Percentiles rank a stretch among this genome's conserved stretches.
Conservation (phyloP, 2,329 filamentous ascomycete species). For the Rosellinia necatrix region DNA sequence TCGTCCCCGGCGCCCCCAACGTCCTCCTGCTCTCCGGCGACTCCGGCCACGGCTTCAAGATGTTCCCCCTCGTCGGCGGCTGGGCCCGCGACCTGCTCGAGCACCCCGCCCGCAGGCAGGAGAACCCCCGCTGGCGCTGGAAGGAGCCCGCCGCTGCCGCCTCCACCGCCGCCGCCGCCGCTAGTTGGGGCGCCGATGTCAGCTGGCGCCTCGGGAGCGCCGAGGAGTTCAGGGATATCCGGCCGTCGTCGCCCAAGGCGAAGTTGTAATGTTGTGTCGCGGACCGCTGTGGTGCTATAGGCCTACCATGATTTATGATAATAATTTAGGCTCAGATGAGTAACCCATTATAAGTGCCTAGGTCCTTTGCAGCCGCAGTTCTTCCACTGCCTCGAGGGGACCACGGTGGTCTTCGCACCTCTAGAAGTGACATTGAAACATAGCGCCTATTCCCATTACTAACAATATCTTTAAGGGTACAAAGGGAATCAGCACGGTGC, state of each 20-base stretch:
- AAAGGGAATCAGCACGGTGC: no score
- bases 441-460: no score
- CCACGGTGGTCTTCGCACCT: no score
- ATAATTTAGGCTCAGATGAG: no score
- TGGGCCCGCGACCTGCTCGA: constrained; percentile 56
- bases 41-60: constrained; percentile 67
- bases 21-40: constrained; percentile 58
- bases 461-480: no score
- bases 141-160: constrained; percentile 45
- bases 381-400: no score
- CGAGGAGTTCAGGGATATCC: constrained; percentile 34
- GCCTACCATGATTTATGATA: no score
- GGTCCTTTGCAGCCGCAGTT: no score
- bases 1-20: constrained; percentile 54
- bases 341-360: no score
- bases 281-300: no score
- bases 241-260: not conserved
- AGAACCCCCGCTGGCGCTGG: constrained; percentile 56
- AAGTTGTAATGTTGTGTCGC: constrained; percentile 6
- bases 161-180: no score
- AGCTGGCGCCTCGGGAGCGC: constrained; percentile 46
- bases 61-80: constrained; percentile 63
- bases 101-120: constrained; percentile 43
- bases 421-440: no score
- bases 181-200: constrained; percentile 35